phyloP scores from a whole-genome alignment of 2,329 filamentous ascomycete genomes.

The Sporothrix inflata region DNA sequence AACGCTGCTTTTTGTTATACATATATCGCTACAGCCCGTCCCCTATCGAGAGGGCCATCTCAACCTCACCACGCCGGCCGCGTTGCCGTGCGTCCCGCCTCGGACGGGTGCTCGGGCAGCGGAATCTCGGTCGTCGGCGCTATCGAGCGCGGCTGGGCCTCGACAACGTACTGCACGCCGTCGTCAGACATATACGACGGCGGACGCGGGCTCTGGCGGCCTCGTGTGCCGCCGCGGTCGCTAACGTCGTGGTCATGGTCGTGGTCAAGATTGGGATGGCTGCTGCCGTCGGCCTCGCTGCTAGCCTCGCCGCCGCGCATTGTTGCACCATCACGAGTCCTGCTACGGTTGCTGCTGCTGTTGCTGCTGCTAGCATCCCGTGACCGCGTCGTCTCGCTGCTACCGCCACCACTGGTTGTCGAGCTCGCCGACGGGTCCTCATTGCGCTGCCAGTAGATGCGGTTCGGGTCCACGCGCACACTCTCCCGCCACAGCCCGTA shows the following conservation, averaged over 20 bases:
- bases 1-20: neutral
- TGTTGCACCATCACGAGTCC: slow-evolving; percentile 28
- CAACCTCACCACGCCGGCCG: slow-evolving; percentile 35
- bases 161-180: slow-evolving; percentile 71
- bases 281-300: neutral
- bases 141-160: slow-evolving; percentile 64
- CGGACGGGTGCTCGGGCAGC: slow-evolving; percentile 54
- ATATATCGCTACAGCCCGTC: slow-evolving; percentile 11
- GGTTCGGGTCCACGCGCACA: slow-evolving; percentile 79
- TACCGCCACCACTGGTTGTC: neutral
- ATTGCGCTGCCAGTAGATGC: slow-evolving; percentile 79
- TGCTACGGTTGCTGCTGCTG: slow-evolving; percentile 34
- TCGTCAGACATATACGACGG: slow-evolving; percentile 79
- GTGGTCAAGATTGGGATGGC: too few relatives aligned
- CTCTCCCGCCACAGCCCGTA: slow-evolving; percentile 85
- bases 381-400: neutral
- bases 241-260: neutral
- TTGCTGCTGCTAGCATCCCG: neutral
- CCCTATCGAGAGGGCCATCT: too few relatives aligned
- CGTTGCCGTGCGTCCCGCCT: slow-evolving; percentile 42
- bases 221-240: slow-evolving; percentile 35
- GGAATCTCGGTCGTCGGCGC: slow-evolving; percentile 52
- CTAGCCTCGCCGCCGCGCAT: slow-evolving; percentile 22
- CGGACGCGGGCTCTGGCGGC: slow-evolving; percentile 52
- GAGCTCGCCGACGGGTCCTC: slow-evolving; percentile 40